phyloP scores from a whole-genome alignment of 2,329 filamentous ascomycete species.

The Fusarium scirpi region DNA sequence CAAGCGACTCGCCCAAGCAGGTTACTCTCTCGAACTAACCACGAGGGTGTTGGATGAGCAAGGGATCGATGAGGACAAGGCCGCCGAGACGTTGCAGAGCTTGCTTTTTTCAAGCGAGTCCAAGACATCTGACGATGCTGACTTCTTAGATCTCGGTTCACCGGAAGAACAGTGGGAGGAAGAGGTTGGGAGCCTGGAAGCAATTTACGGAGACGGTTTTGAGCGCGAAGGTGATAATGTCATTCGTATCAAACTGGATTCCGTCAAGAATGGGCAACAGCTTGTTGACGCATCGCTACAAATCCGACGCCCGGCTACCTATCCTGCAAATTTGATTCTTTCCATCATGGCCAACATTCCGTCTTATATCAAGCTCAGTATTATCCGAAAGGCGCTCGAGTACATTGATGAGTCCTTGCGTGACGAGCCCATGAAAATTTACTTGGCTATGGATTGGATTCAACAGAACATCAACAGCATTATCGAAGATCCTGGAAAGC shows the following conservation, averaged over 20 bases:
- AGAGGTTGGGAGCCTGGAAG: slow-evolving; percentile 84
- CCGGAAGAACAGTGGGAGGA: slow-evolving; percentile 82
- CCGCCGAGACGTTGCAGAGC: slow-evolving; percentile 83
- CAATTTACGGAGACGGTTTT: slow-evolving; percentile 85
- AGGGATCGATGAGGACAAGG: slow-evolving; percentile 77
- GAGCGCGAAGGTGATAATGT: slow-evolving; percentile 69
- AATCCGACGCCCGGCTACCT: slow-evolving; percentile 78
- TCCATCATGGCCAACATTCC: slow-evolving; percentile 79
- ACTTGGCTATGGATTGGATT: slow-evolving; percentile 90
- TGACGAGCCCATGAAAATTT: slow-evolving; percentile 90
- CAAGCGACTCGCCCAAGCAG: slow-evolving; percentile 82
- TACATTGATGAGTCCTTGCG: slow-evolving; percentile 77
- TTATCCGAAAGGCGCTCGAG: slow-evolving; percentile 80
- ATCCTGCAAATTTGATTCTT: slow-evolving; percentile 78
- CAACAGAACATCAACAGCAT: slow-evolving; percentile 86
- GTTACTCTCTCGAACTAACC: slow-evolving; percentile 88
- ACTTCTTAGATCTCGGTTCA: slow-evolving; percentile 62
- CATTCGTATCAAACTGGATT: slow-evolving; percentile 76
- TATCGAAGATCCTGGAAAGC: slow-evolving; percentile 83
- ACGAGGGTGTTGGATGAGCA: slow-evolving; percentile 79
- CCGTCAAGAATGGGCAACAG: slow-evolving; percentile 63
- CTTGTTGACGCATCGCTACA: slow-evolving; percentile 69
- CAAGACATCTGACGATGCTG: slow-evolving; percentile 44
- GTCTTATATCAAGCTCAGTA: slow-evolving; percentile 92
- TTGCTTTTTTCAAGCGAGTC: slow-evolving; percentile 48